A percentile compares a stretch with the other conserved stretches of the same genome.
phyloP scores from a whole-genome alignment of 371 early-diverging fungal genomes.

The Rhizomucor miehei region DNA sequence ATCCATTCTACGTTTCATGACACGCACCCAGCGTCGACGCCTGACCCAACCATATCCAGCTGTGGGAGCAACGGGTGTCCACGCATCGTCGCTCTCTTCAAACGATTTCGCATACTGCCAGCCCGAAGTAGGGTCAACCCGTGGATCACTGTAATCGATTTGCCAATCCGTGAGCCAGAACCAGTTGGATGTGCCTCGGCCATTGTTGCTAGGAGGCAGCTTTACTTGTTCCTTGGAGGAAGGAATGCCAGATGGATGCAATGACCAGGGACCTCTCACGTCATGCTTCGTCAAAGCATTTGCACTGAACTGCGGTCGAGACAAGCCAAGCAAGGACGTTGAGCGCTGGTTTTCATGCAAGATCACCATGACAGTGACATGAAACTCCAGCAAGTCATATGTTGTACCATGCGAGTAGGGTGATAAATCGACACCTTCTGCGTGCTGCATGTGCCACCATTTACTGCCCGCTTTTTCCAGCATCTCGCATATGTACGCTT shows the following conservation, averaged over 20 bases:
- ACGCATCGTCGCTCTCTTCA: constrained; percentile 46
- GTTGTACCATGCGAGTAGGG: background rate
- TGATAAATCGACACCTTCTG: constrained; percentile 17
- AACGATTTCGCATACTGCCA: constrained; percentile 72
- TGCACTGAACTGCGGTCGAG: constrained; percentile 54
- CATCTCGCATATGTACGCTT: constrained; percentile 66
- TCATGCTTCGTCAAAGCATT: constrained; percentile 49
- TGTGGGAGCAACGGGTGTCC: constrained; percentile 53
- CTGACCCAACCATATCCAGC: constrained; percentile 67
- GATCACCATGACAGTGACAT: constrained; percentile 60
- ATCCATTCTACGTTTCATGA: constrained; percentile 70
- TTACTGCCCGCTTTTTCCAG: constrained; percentile 56
- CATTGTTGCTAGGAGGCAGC: constrained; percentile 34
- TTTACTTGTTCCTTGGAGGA: constrained; percentile 50
- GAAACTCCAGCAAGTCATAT: constrained; percentile 54
- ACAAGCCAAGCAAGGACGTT: constrained; percentile 42
- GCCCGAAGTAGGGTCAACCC: constrained; percentile 58
- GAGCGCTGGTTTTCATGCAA: constrained; percentile 74
- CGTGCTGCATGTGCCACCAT: constrained; percentile 38
- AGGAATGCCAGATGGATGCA: constrained; percentile 51
- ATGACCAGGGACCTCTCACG: constrained; percentile 59
- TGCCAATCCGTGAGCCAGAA: constrained; percentile 87
- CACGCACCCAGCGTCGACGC: constrained; percentile 75
- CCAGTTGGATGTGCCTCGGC: constrained; percentile 45
- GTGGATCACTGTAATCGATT: constrained; percentile 64